Evolutionary conservation across 768 basidiomycete genomes (phyloP).

Genomic region (Sarcodon sp.): DNA sequence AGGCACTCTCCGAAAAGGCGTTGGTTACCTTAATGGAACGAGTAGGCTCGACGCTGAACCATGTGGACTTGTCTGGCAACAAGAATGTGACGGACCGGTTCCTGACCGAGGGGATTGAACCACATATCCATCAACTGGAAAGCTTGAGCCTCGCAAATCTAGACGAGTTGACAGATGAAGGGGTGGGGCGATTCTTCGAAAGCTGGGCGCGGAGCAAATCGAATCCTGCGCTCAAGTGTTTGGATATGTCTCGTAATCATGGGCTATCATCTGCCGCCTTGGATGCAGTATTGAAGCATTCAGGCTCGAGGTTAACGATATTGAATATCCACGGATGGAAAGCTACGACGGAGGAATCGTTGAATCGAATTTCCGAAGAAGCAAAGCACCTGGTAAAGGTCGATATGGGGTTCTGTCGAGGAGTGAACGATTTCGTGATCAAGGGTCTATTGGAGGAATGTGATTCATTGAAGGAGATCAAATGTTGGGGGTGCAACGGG

Average conservation of each 20-base stretch:
- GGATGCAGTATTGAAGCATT: conserved; percentile 51
- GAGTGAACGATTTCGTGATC: conserved; percentile 72
- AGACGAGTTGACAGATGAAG: conserved; percentile 54
- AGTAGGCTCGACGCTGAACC: conserved; percentile 41
- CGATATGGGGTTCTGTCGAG: conserved; percentile 80
- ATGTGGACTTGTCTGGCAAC: conserved; percentile 67
- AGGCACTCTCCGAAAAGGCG: conserved; percentile 41
- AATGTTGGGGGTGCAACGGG: conserved; percentile 42
- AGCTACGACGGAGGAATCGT: conserved; percentile 33
- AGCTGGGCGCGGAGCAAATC: conserved; percentile 25
- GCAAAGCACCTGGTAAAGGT: conserved; percentile 37
- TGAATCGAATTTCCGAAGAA: conserved; percentile 22
- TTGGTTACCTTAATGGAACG: conserved; percentile 39
- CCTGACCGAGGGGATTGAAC: conserved; percentile 45
- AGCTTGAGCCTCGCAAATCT: conserved; percentile 43
- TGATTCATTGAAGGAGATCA: conserved; percentile 27
- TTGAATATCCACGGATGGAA: conserved; percentile 77
- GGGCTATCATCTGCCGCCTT: conserved; percentile 42
- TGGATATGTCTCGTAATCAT: conserved; percentile 58
- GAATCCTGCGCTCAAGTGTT: conserved; percentile 31
- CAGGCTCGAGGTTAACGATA: conserved; percentile 38
- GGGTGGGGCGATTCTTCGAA: conserved; percentile 57
- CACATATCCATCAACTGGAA: conserved; percentile 31
- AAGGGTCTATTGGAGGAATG: conserved; percentile 48
- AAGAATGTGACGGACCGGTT: conserved; percentile 43